phyloP scores from a whole-genome alignment of 2,329 filamentous ascomycete genomes.

The Cordyceps cicadae region DNA sequence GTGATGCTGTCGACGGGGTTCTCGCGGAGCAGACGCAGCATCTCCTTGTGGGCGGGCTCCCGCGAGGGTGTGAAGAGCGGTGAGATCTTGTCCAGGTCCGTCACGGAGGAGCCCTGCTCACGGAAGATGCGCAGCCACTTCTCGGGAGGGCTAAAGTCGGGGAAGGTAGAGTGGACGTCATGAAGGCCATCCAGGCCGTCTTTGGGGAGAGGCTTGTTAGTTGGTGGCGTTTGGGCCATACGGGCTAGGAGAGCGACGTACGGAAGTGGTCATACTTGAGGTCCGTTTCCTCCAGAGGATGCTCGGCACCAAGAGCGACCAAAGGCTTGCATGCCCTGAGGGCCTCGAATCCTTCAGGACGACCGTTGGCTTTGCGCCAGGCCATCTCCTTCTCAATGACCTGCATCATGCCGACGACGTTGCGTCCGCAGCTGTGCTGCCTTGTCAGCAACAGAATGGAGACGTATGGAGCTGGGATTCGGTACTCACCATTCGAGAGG shows the following conservation, averaged over 20 bases:
- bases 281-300: constrained; percentile 74
- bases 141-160: constrained; percentile 65
- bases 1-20: constrained; percentile 78
- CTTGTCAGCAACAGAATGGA: constrained; percentile 5
- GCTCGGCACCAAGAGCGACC: constrained; percentile 77
- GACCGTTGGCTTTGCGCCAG: constrained; percentile 67
- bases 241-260: constrained; percentile 36
- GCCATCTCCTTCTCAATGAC: constrained; percentile 80
- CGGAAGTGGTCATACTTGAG: constrained; percentile 83
- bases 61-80: constrained; percentile 69
- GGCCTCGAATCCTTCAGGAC: constrained; percentile 61
- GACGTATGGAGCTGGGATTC: not conserved
- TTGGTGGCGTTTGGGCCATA: not conserved
- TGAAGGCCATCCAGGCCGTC: constrained; percentile 71
- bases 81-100: constrained; percentile 38
- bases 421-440: constrained; percentile 63
- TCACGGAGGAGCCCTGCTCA: constrained; percentile 17
- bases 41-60: constrained; percentile 69
- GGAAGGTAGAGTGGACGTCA: constrained; percentile 65
- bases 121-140: constrained; percentile 63
- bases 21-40: constrained; percentile 74
- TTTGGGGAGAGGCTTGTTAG: constrained; percentile 22
- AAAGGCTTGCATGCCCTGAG: constrained; percentile 68
- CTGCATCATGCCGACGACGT: constrained; percentile 84
- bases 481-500: constrained; percentile 66